These are phyloP conservation scores for Hapsidospora chrysogenum DNA, from an alignment of 495 filamentous ascomycete genomes.

Conservation along the genomic window DNA sequence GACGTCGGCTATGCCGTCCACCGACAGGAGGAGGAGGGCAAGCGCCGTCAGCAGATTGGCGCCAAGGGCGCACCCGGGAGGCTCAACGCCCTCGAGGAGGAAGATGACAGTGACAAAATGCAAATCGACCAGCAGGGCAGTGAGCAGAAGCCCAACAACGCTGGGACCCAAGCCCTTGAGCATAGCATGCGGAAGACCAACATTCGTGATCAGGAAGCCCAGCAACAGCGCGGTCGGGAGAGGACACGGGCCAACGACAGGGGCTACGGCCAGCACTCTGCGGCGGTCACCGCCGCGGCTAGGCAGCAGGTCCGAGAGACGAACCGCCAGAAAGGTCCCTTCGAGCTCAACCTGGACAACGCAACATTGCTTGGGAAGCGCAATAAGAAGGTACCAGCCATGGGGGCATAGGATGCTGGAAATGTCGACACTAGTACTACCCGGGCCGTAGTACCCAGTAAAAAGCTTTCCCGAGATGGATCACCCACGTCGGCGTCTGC, in stretches of 20 bases:
- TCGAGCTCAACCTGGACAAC: constrained; percentile 82
- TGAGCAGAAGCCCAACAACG: constrained; percentile 42
- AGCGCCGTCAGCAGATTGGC: constrained; percentile 69
- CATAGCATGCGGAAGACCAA: constrained; percentile 71
- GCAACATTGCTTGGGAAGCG: constrained; percentile 75
- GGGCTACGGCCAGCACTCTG: constrained; percentile 71
- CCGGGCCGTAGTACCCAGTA: no score
- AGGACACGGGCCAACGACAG: constrained; percentile 28
- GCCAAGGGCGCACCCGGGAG: constrained; percentile 25
- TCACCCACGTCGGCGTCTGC: no score
- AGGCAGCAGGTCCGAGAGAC: constrained; percentile 49
- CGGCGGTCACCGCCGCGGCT: constrained; percentile 63
- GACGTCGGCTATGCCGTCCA: constrained; percentile 96
- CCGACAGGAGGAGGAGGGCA: constrained; percentile 87
- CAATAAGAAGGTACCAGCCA: constrained; percentile 32
- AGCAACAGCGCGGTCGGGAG: constrained; percentile 27
- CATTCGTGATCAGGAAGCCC: constrained; percentile 39
- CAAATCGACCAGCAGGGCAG: constrained; percentile 33
- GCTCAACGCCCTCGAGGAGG: constrained; percentile 37
- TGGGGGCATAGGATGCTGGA: no score
- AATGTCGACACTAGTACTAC: no score
- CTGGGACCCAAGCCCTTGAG: constrained; percentile 64
- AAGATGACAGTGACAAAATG: constrained; percentile 21
- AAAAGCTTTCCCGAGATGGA: no score
- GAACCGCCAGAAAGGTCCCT: constrained; percentile 47